Evolutionary conservation across 495 filamentous ascomycete species (phyloP).

Genomic region (Xylaria palmicola): DNA sequence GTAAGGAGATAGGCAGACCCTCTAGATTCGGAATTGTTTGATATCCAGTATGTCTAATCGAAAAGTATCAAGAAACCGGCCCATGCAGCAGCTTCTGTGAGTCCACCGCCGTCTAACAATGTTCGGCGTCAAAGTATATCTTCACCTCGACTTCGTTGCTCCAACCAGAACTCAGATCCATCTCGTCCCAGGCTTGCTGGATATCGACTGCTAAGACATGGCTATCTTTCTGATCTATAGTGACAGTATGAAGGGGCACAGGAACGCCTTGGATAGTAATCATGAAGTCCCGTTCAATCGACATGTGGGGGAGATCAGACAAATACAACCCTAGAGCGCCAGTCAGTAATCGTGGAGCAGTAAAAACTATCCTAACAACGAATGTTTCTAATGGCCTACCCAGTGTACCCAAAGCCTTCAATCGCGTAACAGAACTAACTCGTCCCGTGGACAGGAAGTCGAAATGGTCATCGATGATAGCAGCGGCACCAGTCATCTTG

Average conservation of each 20-base stretch:
- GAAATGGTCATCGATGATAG: slow-evolving; percentile 60
- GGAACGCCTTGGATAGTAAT: slow-evolving; percentile 69
- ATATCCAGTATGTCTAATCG: too few relatives aligned
- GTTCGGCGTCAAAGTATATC: slow-evolving; percentile 50
- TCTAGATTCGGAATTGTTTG: too few relatives aligned
- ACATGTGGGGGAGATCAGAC: slow-evolving; percentile 59
- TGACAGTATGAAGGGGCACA: slow-evolving; percentile 66
- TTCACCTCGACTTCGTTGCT: slow-evolving; percentile 79
- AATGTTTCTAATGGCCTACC: slow-evolving; percentile 42
- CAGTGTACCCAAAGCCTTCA: slow-evolving; percentile 81
- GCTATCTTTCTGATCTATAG: slow-evolving; percentile 49
- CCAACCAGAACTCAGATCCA: slow-evolving; percentile 72
- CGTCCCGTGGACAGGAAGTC: slow-evolving; percentile 56
- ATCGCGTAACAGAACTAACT: slow-evolving; percentile 58
- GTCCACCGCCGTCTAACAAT: slow-evolving; percentile 6
- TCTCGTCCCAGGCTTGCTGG: slow-evolving; percentile 72
- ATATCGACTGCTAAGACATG: slow-evolving; percentile 77
- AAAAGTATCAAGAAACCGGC: too few relatives aligned
- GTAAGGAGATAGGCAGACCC: too few relatives aligned
- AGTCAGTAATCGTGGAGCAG: not conserved
- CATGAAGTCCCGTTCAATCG: slow-evolving; percentile 68
- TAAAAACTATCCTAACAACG: not conserved
- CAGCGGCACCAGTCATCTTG: slow-evolving; percentile 88
- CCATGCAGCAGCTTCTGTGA: not conserved
- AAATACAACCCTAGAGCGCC: slow-evolving; percentile 61